A percentile compares a stretch with the other conserved stretches of the same genome.
phyloP scores from a whole-genome alignment of 2,329 filamentous ascomycete species.

The Hypoxylon sp. region DNA sequence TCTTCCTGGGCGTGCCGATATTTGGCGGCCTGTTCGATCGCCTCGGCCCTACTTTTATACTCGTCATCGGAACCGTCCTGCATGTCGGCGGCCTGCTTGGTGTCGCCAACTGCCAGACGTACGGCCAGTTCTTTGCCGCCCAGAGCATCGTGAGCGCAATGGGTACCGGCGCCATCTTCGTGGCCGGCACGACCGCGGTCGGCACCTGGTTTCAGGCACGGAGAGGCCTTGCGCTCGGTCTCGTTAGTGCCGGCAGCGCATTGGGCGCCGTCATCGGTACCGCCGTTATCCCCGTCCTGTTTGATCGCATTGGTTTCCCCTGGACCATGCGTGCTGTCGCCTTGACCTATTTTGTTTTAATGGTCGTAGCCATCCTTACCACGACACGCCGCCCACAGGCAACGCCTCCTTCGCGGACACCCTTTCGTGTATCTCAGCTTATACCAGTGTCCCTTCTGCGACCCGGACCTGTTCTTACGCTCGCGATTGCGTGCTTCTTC shows the following conservation, averaged over 20 bases:
- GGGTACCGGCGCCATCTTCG: conserved; percentile 1
- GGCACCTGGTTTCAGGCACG: conserved; percentile 2
- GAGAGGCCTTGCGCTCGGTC: conserved; percentile 11
- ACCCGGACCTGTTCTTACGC: not conserved
- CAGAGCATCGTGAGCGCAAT: conserved; percentile 8
- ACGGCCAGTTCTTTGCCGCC: conserved; percentile 6
- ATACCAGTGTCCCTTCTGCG: not conserved
- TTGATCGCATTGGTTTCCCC: conserved; percentile 15
- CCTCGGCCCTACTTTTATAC: conserved; percentile 5
- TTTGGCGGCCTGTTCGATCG: conserved; percentile 10
- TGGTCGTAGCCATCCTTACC: conserved; percentile 7
- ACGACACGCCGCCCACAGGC: not conserved
- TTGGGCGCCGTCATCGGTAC: conserved; percentile 15
- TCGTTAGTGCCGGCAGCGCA: conserved; percentile 9
- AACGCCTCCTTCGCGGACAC: not conserved
- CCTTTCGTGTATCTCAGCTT: not conserved
- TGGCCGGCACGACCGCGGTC: not conserved
- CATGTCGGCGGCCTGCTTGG: conserved; percentile 10
- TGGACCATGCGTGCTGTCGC: conserved; percentile 17
- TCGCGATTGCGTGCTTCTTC: conserved; percentile 9
- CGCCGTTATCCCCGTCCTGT: conserved; percentile 17
- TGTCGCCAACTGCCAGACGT: not conserved
- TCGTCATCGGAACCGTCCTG: conserved; percentile 3
- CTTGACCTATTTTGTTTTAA: conserved; percentile 9
- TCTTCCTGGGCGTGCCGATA: conserved; percentile 7